phyloP scores from a whole-genome alignment of 2,329 filamentous ascomycete genomes.

The Celoporthe dispersa region DNA sequence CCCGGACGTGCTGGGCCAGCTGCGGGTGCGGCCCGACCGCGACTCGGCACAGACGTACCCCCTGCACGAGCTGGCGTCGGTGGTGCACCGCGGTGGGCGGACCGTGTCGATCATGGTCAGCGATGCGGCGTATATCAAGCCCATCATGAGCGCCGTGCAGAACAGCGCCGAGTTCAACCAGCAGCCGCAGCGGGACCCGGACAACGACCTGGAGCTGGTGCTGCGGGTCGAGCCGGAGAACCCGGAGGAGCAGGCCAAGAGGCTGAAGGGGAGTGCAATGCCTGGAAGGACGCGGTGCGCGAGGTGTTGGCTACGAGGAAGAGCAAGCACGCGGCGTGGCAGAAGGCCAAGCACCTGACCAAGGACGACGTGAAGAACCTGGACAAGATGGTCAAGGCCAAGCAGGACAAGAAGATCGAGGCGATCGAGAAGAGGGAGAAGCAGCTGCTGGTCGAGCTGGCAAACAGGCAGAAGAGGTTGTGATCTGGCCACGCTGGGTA shows the following conservation, averaged over 20 bases:
- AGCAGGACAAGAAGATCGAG: constrained; percentile 58
- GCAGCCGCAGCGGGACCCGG: constrained; percentile 61
- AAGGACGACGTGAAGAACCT: constrained; percentile 48
- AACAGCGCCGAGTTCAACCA: constrained; percentile 60
- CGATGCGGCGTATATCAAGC: constrained; percentile 52
- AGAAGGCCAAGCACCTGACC: constrained; percentile 47
- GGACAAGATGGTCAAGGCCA: constrained; percentile 54
- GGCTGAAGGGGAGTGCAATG: constrained; percentile 51
- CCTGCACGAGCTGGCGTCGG: constrained; percentile 59
- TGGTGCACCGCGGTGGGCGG: constrained; percentile 52
- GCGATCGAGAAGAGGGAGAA: constrained; percentile 56
- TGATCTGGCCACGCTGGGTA: constrained; percentile 8
- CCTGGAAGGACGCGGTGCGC: constrained; percentile 56
- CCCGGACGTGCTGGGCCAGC: constrained; percentile 51
- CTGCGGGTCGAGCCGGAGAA: constrained; percentile 58
- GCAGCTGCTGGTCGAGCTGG: constrained; percentile 48
- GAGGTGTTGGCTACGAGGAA: constrained; percentile 52
- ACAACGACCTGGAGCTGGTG: constrained; percentile 63
- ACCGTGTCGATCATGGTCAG: constrained; percentile 44
- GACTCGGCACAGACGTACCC: constrained; percentile 45
- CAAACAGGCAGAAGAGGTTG: constrained; percentile 32
- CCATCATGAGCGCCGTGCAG: constrained; percentile 61
- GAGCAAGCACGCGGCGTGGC: constrained; percentile 55
- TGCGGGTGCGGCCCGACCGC: constrained; percentile 45
- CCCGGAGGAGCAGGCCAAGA: constrained; percentile 50